Evolutionary conservation across 129 eudicot species (phyloP).

Genomic region (Smallanthus sonchifolius): DNA sequence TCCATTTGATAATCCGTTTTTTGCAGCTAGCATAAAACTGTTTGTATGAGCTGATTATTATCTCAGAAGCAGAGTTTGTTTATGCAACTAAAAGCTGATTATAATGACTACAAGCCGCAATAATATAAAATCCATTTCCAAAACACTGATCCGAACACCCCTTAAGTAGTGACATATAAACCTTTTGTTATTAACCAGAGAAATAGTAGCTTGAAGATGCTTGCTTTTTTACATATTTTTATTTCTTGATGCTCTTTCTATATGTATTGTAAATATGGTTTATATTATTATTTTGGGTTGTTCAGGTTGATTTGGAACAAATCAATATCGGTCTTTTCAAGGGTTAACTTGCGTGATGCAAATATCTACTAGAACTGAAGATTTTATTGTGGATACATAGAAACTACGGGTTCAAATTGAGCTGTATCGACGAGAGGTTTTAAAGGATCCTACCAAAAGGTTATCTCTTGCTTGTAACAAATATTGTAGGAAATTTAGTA

Average conservation of each 20-base stretch:
- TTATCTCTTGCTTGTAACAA: slow-evolving; percentile 11
- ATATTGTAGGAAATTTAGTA: neutral
- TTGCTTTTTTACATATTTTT: neutral
- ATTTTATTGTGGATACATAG: slow-evolving; percentile 87
- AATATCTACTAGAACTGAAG: slow-evolving; percentile 90
- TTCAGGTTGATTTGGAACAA: slow-evolving; percentile 98
- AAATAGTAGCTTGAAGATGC: neutral
- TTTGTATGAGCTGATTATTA: neutral
- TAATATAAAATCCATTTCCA: neutral
- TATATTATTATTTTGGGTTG: slow-evolving; percentile 12
- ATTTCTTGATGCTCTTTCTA: neutral
- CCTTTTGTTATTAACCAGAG: too few species aligned
- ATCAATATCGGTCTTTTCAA: slow-evolving; percentile 92
- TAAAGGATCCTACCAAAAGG: slow-evolving; percentile 90
- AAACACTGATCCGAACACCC: neutral
- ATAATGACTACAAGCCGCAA: neutral
- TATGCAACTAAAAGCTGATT: too few species aligned
- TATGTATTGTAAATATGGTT: slow-evolving; percentile 6
- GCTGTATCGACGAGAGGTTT: slow-evolving; percentile 76
- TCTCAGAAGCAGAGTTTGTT: too few species aligned
- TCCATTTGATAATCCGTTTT: too few species aligned
- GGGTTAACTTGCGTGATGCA: slow-evolving; percentile 99
- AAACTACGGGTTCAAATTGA: slow-evolving; percentile 79
- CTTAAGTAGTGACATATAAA: neutral
- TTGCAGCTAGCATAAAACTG: neutral